These are phyloP conservation scores for Nakazawaea ishiwadae DNA, from an alignment of 805 yeast species.

Conservation along the genomic window DNA sequence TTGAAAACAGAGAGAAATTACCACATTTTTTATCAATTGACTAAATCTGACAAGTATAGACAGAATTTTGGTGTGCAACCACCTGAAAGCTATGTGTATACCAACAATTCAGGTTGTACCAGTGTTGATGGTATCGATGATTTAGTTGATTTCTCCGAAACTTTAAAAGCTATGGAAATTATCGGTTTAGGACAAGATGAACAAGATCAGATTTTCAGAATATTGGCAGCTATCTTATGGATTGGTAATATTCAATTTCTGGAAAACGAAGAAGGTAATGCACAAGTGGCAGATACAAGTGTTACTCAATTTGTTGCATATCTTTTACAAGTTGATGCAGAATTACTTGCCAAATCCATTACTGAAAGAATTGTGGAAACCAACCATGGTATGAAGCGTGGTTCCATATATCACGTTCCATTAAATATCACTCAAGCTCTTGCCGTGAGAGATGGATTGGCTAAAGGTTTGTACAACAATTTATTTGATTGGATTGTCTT, in stretches of 20 bases:
- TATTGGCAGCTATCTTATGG: constrained; percentile 86
- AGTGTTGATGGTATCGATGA: constrained; percentile 87
- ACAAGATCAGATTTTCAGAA: constrained; percentile 85
- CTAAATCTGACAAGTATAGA: constrained; percentile 81
- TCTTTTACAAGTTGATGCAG: constrained; percentile 73
- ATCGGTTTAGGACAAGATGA: constrained; percentile 81
- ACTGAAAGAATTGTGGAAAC: constrained; percentile 86
- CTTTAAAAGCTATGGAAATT: constrained; percentile 78
- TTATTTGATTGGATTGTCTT: constrained; percentile 95
- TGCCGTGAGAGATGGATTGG: constrained; percentile 92
- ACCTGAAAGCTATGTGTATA: constrained; percentile 90
- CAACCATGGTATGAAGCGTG: constrained; percentile 82
- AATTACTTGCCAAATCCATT: constrained; percentile 59
- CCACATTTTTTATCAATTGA: constrained; percentile 94
- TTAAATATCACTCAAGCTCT: constrained; percentile 88
- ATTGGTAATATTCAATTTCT: constrained; percentile 85
- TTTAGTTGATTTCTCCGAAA: constrained; percentile 69
- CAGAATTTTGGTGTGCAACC: constrained; percentile 84
- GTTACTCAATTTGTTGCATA: constrained; percentile 96
- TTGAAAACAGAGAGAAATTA: constrained; percentile 89
- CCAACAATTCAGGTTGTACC: constrained; percentile 82
- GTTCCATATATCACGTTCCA: constrained; percentile 93
- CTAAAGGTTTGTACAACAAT: constrained; percentile 90
- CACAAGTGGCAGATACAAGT: constrained; percentile 74
- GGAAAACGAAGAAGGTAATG: constrained; percentile 85